Percentiles rank a stretch among this genome's conserved stretches.
Evolutionary conservation across 2,329 filamentous ascomycete species (phyloP).

Genomic region (Cladosporium phlei): DNA sequence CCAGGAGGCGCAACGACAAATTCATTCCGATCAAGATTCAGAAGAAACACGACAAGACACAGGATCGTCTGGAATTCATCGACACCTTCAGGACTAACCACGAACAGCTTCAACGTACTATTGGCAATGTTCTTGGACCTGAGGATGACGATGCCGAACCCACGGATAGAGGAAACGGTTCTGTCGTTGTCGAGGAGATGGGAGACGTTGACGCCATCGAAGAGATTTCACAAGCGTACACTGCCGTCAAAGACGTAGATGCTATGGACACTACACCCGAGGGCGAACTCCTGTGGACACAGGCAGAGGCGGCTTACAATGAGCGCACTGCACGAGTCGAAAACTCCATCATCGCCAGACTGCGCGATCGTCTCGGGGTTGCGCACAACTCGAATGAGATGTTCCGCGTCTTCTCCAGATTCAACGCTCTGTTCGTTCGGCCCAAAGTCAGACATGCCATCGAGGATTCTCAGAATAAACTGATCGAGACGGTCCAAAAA

Average conservation of each 20-base stretch:
- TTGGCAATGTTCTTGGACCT: slow-evolving; percentile 90
- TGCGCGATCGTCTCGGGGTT: slow-evolving; percentile 87
- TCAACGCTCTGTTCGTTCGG: slow-evolving; percentile 96
- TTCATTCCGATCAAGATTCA: slow-evolving; percentile 98
- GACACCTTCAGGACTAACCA: slow-evolving; percentile 93
- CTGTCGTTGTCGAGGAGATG: slow-evolving; percentile 82
- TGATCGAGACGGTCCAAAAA: slow-evolving; percentile 96
- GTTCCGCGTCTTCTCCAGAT: slow-evolving; percentile 99
- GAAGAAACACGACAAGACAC: slow-evolving; percentile 80
- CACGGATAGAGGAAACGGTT: slow-evolving; percentile 54
- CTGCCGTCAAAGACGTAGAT: slow-evolving; percentile 89
- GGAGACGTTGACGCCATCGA: slow-evolving; percentile 96
- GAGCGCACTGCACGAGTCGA: slow-evolving; percentile 95
- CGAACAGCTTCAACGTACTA: slow-evolving; percentile 93
- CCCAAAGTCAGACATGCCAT: slow-evolving; percentile 99
- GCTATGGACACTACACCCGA: slow-evolving; percentile 86
- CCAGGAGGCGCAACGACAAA: slow-evolving; percentile 87
- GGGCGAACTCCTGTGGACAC: slow-evolving; percentile 86
- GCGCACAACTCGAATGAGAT: slow-evolving; percentile 98
- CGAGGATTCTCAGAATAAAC: slow-evolving; percentile 93
- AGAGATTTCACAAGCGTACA: slow-evolving; percentile 92
- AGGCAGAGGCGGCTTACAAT: slow-evolving; percentile 93
- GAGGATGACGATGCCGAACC: slow-evolving; percentile 48
- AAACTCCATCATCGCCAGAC: slow-evolving; percentile 93
- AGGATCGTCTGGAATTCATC: slow-evolving; percentile 89